Percentiles rank a stretch among this genome's conserved stretches.
These are phyloP conservation scores for Termitomyces sp. DNA, from an alignment of 768 basidiomycete species.

Conservation along the genomic window DNA sequence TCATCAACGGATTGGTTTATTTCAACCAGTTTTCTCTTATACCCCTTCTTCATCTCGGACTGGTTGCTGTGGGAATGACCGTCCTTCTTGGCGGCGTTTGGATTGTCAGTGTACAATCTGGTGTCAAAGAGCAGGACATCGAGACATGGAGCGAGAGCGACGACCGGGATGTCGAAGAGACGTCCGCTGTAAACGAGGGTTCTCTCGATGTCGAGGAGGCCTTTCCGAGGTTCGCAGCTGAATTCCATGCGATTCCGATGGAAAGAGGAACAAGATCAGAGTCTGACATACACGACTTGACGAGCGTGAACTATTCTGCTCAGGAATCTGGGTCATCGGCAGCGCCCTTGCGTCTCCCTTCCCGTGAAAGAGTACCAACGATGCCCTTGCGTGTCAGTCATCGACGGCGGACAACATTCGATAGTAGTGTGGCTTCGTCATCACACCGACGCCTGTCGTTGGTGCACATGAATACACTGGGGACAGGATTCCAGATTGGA, in stretches of 20 bases:
- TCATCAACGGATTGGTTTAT: constrained; percentile 85
- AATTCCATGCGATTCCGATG: constrained; percentile 17
- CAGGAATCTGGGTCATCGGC: neutral
- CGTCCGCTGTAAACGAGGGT: constrained; percentile 17
- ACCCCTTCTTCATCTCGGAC: constrained; percentile 55
- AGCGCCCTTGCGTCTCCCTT: neutral
- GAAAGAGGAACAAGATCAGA: constrained; percentile 28
- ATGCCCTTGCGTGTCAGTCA: neutral
- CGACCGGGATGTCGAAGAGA: constrained; percentile 20
- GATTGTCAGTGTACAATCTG: constrained; percentile 77
- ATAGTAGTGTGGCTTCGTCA: neutral
- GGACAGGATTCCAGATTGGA: constrained; percentile 67
- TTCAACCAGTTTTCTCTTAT: constrained; percentile 81
- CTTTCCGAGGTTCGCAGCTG: constrained; percentile 2
- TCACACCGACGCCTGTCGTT: constrained; percentile 13
- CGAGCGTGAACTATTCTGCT: neutral
- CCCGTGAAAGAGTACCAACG: neutral
- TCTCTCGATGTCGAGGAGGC: constrained; percentile 2
- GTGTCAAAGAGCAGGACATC: constrained; percentile 43
- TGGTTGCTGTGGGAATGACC: constrained; percentile 73
- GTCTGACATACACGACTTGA: constrained; percentile 17
- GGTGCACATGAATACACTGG: constrained; percentile 32
- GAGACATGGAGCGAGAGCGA: constrained; percentile 44
- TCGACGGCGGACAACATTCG: constrained; percentile 10
- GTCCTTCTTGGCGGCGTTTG: constrained; percentile 84